Percentiles rank a stretch among this genome's conserved stretches.
These are phyloP conservation scores for Vitis hybrid DNA, from an alignment of 177 flowering plant species.

Conservation along the genomic window DNA sequence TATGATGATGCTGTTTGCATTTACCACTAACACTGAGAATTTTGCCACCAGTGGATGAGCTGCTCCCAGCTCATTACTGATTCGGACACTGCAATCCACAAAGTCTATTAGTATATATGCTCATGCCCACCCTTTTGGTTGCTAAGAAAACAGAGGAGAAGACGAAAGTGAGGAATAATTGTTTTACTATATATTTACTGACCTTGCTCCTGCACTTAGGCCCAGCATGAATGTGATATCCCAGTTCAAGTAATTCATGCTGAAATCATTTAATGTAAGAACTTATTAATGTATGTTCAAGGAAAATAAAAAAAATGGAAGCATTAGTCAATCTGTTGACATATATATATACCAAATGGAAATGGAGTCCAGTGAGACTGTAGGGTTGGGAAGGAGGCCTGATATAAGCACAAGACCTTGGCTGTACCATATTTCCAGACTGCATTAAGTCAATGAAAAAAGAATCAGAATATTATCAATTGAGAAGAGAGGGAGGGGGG, in stretches of 20 bases:
- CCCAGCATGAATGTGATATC: constrained; percentile 81
- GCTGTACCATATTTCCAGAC: constrained; percentile 82
- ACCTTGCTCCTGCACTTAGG: constrained; percentile 71
- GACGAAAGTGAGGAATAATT: not conserved
- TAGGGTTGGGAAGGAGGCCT: constrained; percentile 64
- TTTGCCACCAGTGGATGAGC: constrained; percentile 51
- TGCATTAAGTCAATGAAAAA: constrained; percentile 16
- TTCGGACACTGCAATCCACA: constrained; percentile 49
- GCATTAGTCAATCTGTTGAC: not conserved
- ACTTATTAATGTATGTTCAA: not conserved
- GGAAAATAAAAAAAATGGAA: not conserved
- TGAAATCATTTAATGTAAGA: constrained; percentile 24
- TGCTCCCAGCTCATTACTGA: constrained; percentile 73
- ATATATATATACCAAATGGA: constrained; percentile 56
- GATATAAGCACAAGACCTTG: constrained; percentile 72
- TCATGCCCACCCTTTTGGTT: not conserved
- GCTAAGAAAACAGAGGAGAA: not conserved
- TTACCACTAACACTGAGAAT: constrained; percentile 59
- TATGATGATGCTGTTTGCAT: constrained; percentile 43
- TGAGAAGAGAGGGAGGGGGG: not conserved
- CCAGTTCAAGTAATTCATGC: constrained; percentile 76
- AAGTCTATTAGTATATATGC: too few species aligned
- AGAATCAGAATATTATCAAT: not conserved
- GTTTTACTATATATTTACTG: not conserved
- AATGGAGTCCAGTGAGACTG: constrained; percentile 65